A percentile compares a stretch with the other conserved stretches of the same genome.
Evolutionary conservation across 192 early-diverging fungal species (phyloP).

Genomic region (Coemansia pectinata): DNA sequence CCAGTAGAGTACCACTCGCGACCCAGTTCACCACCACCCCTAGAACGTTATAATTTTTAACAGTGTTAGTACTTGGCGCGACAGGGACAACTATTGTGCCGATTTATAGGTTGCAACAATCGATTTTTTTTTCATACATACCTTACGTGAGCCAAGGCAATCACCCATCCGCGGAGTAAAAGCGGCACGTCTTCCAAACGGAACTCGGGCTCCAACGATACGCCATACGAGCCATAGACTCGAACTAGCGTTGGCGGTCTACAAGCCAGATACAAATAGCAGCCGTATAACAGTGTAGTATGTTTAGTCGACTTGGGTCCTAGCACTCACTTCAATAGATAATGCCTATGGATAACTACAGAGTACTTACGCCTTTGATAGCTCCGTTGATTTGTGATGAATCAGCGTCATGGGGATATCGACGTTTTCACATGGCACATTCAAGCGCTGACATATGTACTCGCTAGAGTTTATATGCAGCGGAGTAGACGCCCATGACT

Average conservation of each 20-base stretch:
- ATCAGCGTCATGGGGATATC: constrained; percentile 70
- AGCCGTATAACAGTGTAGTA: neutral
- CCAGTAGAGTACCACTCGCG: constrained; percentile 77
- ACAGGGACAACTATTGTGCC: neutral
- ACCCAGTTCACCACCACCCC: constrained; percentile 80
- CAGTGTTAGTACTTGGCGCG: neutral
- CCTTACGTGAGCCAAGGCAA: constrained; percentile 78
- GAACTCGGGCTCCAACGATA: constrained; percentile 74
- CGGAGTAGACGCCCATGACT: constrained; percentile 36
- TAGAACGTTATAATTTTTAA: constrained; percentile 2
- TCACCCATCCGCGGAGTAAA: constrained; percentile 76
- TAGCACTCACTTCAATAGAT: neutral
- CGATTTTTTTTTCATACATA: constrained; percentile 4
- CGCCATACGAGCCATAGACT: constrained; percentile 82
- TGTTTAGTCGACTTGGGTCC: neutral
- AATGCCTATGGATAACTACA: neutral
- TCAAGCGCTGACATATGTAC: constrained; percentile 32
- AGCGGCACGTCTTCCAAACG: constrained; percentile 73
- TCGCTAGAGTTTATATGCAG: constrained; percentile 29
- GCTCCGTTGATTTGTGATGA: constrained; percentile 42
- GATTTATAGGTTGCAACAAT: neutral
- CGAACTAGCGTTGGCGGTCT: constrained; percentile 62
- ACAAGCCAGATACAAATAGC: neutral
- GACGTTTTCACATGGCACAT: constrained; percentile 23
- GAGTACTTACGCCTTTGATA: constrained; percentile 17